phyloP scores from a whole-genome alignment of 495 filamentous ascomycete genomes.

The Oidiodendron maius region DNA sequence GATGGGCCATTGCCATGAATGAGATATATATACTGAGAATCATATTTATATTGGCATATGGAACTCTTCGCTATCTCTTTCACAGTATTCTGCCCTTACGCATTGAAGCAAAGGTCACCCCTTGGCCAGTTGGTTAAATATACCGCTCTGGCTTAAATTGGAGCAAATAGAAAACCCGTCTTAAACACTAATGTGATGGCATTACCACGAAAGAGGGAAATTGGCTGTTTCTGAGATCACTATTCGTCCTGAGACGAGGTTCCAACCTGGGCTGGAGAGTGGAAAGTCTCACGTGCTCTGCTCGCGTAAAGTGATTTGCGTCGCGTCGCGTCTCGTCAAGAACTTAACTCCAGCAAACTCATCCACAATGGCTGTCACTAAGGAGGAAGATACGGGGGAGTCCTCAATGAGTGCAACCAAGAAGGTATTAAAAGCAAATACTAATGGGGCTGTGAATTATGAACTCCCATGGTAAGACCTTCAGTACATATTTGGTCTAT shows the following conservation, averaged over 20 bases:
- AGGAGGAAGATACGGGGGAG: conserved; percentile 47
- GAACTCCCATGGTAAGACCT: conserved; percentile 81
- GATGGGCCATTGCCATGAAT: conserved; percentile 7
- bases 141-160: too few species aligned
- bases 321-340: conserved; percentile 12
- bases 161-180: too few species aligned
- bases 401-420: conserved; percentile 71
- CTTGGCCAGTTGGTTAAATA: too few species aligned
- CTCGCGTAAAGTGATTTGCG: conserved; percentile 32
- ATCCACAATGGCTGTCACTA: conserved; percentile 14
- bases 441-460: conserved; percentile 60
- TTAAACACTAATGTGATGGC: too few species aligned
- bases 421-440: conserved; percentile 57
- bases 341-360: conserved; percentile 3
- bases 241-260: neutral
- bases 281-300: neutral
- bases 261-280: neutral
- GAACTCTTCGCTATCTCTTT: too few species aligned
- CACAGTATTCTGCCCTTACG: too few species aligned
- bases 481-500: conserved; percentile 8
- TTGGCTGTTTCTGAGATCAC: too few species aligned
- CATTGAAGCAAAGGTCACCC: too few species aligned
- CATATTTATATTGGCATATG: too few species aligned
- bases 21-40: neutral
- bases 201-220: too few species aligned